Evolutionary conservation across 2,329 filamentous ascomycete species (phyloP), one percentile per base, ranked within the genome.

Genomic region (Neopestalotiopsis rosae): DNA sequence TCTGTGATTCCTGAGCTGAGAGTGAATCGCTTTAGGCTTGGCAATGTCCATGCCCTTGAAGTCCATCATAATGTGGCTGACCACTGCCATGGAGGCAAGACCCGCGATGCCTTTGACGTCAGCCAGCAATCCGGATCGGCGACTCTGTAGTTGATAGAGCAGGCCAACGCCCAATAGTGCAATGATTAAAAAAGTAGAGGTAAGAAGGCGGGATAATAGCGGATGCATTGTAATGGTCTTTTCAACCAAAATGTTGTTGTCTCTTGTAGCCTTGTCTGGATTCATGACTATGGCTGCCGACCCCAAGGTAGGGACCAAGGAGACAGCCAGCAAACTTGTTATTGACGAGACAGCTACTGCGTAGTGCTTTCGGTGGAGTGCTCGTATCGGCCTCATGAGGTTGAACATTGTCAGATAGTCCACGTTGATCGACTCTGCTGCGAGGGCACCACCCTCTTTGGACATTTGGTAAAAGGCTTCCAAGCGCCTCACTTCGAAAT

Each of bases 91-190:
- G 68, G 91, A 89, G 5, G 92, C 92, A 49, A 94, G 84, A 1
- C 92, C 92, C 1, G 91, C 91, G 65, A 94, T 92, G 5, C 92
- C 92, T 72, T 89, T 90, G 6, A 92, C 91, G 75, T 94, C 90
- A 5, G 88, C 88, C 3, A 89, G 79, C 17, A 94, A 82, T 0
- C 92, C 92, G 3, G 90, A 92, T 52, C 87, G 89, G 28, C 92
- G 84, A 17, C 84, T 84, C 67, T 88, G 86, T 58, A 93, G 85
- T 69, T 90, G 85, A 72, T 86, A 88, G 58, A 92, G 84, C 4
- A 94, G 81, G 2, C 87, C 76, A 40, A 83, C 82, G 0, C 89
- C 90, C 49, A 88, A 83, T 1, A 86, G 72, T 3, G 90, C 89
- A 58, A 91, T 88, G 28, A 91, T 71, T 5, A 85, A 71, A 1